Conservation (phyloP, 352 stramenopile genomes). For the Globisporangium rhizosaccharum region DNA sequence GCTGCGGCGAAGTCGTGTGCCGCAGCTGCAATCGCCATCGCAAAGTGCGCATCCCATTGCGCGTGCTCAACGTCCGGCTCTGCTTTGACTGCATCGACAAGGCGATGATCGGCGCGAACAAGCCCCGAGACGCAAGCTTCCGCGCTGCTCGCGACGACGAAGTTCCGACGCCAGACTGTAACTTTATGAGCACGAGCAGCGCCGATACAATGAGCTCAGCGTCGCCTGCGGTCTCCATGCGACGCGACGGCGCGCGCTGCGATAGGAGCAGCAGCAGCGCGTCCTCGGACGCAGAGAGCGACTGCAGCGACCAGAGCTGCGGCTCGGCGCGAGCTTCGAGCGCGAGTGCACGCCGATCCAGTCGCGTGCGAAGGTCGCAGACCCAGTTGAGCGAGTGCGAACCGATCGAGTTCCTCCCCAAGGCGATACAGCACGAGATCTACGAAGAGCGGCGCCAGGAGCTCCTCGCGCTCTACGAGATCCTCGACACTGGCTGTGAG, state of each 20-base stretch:
- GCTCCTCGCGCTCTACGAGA: slow-evolving; percentile 35
- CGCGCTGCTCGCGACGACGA: slow-evolving; percentile 9
- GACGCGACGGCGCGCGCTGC: slow-evolving; percentile 28
- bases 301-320: slow-evolving; percentile 14
- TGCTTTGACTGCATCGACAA: slow-evolving; percentile 83
- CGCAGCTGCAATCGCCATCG: slow-evolving; percentile 62
- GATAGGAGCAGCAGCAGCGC: slow-evolving; percentile 13
- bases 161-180: slow-evolving; percentile 7
- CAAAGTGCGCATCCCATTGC: slow-evolving; percentile 32
- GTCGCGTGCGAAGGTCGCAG: too few relatives aligned
- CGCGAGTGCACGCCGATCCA: neutral
- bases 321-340: neutral
- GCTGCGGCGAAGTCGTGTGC: slow-evolving; percentile 77
- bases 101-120: slow-evolving; percentile 29
- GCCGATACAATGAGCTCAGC: slow-evolving; percentile 25
- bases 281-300: slow-evolving; percentile 16
- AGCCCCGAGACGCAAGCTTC: slow-evolving; percentile 8
- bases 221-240: slow-evolving; percentile 13
- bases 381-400: neutral
- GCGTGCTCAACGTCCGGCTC: slow-evolving; percentile 36
- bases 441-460: slow-evolving; percentile 38
- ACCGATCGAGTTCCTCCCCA: slow-evolving; percentile 38
- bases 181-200: slow-evolving; percentile 19
- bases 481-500: slow-evolving; percentile 37
- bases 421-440: slow-evolving; percentile 40